Base-by-base conservation (phyloP, 768 basidiomycete genomes). In the Tylopilus balloui region DNA sequence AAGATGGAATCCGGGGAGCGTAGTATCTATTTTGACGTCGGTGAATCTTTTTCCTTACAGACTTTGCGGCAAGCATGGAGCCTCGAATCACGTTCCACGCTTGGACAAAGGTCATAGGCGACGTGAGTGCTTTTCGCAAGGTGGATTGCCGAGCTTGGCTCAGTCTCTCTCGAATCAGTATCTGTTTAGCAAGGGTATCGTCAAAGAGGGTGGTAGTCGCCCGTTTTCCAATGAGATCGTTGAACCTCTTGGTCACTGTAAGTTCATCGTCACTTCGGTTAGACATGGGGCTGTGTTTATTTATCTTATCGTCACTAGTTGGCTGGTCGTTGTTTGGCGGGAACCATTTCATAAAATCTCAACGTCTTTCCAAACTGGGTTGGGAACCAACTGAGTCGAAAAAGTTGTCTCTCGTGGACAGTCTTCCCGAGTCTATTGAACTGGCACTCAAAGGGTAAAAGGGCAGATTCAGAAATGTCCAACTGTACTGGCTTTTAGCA, bases 321-420 rank as follows among this genome's bases (percentile, higher is more conserved):
- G 72, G 69, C 9, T 76, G 71, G 74, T 71, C 65, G 10, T 51
- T 73, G 13, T 48, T 75, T 13, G 74, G 71, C 3, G 67, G 71
- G 5, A 76, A 71, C 48, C 60, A 61, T 9, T 66, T 68, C 38
- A 68, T 62, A n/a, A 66, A 61, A 24, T 51, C 70, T 1, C 59
- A 68, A 21, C 67, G 69, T 3, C 61, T 75, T 23, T 64, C 64
- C 36, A 68, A 56, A 27, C 56, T 76, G 11, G 73, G 75, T 29
- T 75, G 75, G 73, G 66, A 70, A 27, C 58, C 72, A 1, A 60
- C 52, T 2, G 56, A 65, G 40, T 62, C 61, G 29, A 55, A 52
- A 29, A 66, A 60, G 32, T 27, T 55, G 12, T 53, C 66, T 6
- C 56, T 67, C 43, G 25, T 68, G 45, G 63, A 69, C 8, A 58